Conservation (phyloP, 2,329 filamentous ascomycete genomes). For the Aspergillus caelatus region DNA sequence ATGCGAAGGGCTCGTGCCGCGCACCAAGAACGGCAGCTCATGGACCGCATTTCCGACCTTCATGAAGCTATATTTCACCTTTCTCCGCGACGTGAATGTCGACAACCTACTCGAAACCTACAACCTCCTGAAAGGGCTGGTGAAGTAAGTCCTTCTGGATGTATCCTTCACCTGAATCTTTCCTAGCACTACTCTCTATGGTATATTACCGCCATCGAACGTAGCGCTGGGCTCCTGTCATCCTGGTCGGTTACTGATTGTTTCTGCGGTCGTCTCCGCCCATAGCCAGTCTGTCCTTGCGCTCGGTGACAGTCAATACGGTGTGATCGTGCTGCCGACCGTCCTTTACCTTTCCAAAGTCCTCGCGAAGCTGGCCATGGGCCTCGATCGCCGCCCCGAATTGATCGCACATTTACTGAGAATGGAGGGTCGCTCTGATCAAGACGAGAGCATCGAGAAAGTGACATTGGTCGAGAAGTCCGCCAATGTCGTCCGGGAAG, state of each 20-base stretch:
- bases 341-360: constrained; percentile 80
- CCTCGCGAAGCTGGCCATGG: constrained; percentile 80
- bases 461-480: constrained; percentile 83
- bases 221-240: neutral
- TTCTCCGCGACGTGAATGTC: constrained; percentile 78
- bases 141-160: constrained; percentile 62
- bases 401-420: constrained; percentile 67
- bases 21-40: constrained; percentile 64
- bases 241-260: constrained; percentile 10
- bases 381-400: constrained; percentile 77
- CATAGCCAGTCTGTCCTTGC: constrained; percentile 78
- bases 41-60: constrained; percentile 81
- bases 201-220: neutral
- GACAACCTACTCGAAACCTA: constrained; percentile 76
- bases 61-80: constrained; percentile 77
- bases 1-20: constrained; percentile 66
- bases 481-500: constrained; percentile 85
- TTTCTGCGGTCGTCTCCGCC: neutral
- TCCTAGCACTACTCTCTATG: neutral
- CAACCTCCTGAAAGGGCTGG: constrained; percentile 70
- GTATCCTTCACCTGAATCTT: neutral
- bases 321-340: constrained; percentile 78
- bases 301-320: constrained; percentile 76
- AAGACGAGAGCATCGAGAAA: constrained; percentile 66
- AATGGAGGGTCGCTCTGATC: constrained; percentile 46